Evolutionary conservation across 805 yeast genomes (phyloP).

Genomic region (Candida xiaguanensis): DNA sequence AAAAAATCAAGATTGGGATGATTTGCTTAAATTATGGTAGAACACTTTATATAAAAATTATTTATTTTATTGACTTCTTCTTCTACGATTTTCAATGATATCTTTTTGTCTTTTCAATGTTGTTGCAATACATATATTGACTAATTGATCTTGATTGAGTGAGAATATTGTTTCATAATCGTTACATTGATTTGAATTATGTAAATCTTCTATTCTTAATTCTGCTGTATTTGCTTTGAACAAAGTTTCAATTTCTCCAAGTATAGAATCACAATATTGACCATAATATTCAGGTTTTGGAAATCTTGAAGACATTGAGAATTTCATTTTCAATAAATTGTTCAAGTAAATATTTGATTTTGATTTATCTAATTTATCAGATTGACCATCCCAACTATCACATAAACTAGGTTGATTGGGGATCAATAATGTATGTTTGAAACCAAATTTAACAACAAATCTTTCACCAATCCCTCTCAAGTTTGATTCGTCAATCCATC

Average conservation of each 20-base stretch:
- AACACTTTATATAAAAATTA: not conserved
- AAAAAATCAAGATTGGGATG: constrained; percentile 58
- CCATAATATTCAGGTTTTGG: constrained; percentile 10
- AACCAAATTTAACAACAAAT: constrained; percentile 6
- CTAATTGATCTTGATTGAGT: constrained; percentile 6
- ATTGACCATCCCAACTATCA: constrained; percentile 9
- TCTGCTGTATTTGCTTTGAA: constrained; percentile 8
- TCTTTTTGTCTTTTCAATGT: constrained; percentile 8
- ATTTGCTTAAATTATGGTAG: constrained; percentile 54
- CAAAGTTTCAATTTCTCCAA: constrained; percentile 5
- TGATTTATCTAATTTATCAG: constrained; percentile 5
- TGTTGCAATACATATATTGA: constrained; percentile 9
- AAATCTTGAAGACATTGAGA: constrained; percentile 4
- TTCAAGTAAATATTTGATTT: constrained; percentile 7
- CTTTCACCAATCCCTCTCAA: not conserved
- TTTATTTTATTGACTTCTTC: not conserved
- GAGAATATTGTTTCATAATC: constrained; percentile 9
- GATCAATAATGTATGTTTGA: constrained; percentile 3
- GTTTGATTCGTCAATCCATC: constrained; percentile 10
- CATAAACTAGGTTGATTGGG: constrained; percentile 6
- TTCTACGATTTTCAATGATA: constrained; percentile 3
- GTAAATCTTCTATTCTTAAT: constrained; percentile 3
- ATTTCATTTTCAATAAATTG: constrained; percentile 1
- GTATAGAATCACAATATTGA: not conserved
- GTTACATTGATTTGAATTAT: not conserved